Conservation (phyloP, 2,329 filamentous ascomycete genomes). For the Fusarium buharicum region DNA sequence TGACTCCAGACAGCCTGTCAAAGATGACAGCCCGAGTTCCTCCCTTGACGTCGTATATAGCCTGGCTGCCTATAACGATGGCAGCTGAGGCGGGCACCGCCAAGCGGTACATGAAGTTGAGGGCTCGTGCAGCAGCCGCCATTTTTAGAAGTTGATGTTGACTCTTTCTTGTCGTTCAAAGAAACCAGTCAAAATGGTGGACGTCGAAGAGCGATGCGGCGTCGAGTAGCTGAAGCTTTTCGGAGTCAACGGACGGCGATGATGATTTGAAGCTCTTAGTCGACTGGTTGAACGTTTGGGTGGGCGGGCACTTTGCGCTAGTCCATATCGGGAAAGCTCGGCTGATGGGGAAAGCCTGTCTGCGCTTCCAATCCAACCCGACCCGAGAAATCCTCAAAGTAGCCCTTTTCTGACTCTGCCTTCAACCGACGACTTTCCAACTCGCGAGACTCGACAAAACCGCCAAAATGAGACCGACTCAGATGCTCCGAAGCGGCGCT, state of each 20-base stretch:
- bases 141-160: constrained; percentile 50
- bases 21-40: constrained; percentile 97
- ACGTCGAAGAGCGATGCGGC: constrained; percentile 19
- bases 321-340: constrained; percentile 50
- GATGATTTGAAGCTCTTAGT: constrained; percentile 45
- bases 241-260: constrained; percentile 42
- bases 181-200: constrained; percentile 6
- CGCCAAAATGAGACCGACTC: constrained; percentile 56
- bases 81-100: constrained; percentile 80
- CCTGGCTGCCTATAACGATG: constrained; percentile 75
- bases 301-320: constrained; percentile 45
- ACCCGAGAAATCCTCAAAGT: constrained; percentile 44
- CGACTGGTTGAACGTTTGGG: constrained; percentile 30
- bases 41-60: constrained; percentile 96
- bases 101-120: constrained; percentile 71
- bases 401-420: constrained; percentile 43
- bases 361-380: constrained; percentile 42
- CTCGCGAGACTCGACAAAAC: constrained; percentile 38
- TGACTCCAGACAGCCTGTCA: constrained; percentile 90
- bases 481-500: constrained; percentile 49
- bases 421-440: constrained; percentile 40
- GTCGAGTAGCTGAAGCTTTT: constrained; percentile 43
- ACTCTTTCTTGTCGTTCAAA: constrained; percentile 3
- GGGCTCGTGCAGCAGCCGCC: constrained; percentile 66
- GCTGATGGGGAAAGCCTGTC: constrained; percentile 44